Percentiles rank a stretch among this genome's conserved stretches.
Conservation (phyloP, 345 rosid genomes). For the Sonneratia alba region DNA sequence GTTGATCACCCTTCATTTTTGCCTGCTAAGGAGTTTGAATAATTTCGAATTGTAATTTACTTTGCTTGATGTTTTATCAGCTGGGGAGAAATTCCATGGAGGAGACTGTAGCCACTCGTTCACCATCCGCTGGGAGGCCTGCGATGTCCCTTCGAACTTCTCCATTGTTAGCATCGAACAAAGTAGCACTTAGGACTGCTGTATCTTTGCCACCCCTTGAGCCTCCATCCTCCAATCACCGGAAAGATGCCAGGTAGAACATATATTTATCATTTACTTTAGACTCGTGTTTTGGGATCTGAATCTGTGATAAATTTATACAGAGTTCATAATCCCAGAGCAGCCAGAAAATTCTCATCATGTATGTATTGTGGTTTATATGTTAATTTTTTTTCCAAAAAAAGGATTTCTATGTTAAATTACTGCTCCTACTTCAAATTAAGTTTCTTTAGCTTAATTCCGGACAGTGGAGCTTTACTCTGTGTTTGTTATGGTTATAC, state of each 20-base stretch:
- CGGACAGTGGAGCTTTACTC: neutral
- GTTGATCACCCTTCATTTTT: no score
- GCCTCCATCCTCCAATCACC: slow-evolving; percentile 45
- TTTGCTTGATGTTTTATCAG: slow-evolving; percentile 21
- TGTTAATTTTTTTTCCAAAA: no score
- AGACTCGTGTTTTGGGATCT: neutral
- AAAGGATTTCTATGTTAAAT: neutral
- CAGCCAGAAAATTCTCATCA: neutral
- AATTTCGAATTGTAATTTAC: slow-evolving; percentile 12
- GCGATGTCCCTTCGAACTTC: slow-evolving; percentile 39
- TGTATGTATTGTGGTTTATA: neutral
- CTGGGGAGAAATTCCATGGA: slow-evolving; percentile 42
- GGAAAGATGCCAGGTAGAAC: slow-evolving; percentile 49
- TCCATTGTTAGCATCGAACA: slow-evolving; percentile 48
- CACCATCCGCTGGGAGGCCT: slow-evolving; percentile 53
- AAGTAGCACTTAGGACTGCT: slow-evolving; percentile 44
- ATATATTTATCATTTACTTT: neutral
- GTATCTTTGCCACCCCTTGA: slow-evolving; percentile 50
- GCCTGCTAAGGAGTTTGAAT: no score
- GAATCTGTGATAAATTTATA: neutral
- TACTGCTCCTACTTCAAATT: neutral
- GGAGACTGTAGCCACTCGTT: slow-evolving; percentile 35
- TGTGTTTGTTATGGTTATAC: neutral
- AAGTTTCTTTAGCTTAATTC: neutral
- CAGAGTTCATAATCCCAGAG: neutral